A percentile compares a stretch with the other conserved stretches of the same genome.
Conservation (phyloP, 2,329 filamentous ascomycete genomes). For the Fusarium circinatum region DNA sequence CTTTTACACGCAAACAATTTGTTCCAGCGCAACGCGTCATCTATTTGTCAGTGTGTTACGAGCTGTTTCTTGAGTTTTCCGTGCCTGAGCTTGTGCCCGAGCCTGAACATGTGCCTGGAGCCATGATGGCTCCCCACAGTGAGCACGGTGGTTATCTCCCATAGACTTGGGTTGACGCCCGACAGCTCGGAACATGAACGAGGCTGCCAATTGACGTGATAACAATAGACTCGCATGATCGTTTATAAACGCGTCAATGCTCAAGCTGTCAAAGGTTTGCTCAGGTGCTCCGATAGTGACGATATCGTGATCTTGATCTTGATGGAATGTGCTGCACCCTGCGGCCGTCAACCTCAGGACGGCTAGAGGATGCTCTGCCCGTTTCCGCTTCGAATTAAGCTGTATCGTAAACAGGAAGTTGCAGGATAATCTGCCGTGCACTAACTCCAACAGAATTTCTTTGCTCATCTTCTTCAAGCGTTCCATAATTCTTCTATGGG, state of each 20-base stretch:
- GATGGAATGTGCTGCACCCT: conserved; percentile 24
- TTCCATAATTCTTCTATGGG: conserved; percentile 43
- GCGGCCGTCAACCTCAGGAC: conserved; percentile 44
- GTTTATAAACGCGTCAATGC: conserved; percentile 23
- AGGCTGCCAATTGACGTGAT: conserved; percentile 11
- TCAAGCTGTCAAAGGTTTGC: conserved; percentile 3
- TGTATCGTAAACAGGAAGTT: conserved; percentile 33
- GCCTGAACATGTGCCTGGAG: background rate
- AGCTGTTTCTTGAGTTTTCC: conserved; percentile 6
- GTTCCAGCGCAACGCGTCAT: conserved; percentile 31
- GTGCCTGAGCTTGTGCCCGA: background rate
- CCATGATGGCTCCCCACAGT: conserved; percentile 13
- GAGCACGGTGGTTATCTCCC: conserved; percentile 8
- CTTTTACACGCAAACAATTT: conserved; percentile 19
- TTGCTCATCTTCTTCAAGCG: conserved; percentile 24
- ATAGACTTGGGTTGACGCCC: conserved; percentile 6
- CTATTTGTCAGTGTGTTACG: conserved; percentile 25
- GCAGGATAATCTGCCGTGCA: conserved; percentile 29
- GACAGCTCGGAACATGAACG: conserved; percentile 10
- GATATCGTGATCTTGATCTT: conserved; percentile 3
- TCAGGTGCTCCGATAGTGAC: background rate
- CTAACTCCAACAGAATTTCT: conserved; percentile 22
- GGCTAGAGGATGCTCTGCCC: conserved; percentile 22
- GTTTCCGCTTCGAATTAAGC: conserved; percentile 36
- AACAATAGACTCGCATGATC: conserved; percentile 20